Evolutionary conservation across 768 basidiomycete genomes (phyloP), one percentile per base, ranked within the genome.

Genomic region (Lactifluus echinatus): DNA sequence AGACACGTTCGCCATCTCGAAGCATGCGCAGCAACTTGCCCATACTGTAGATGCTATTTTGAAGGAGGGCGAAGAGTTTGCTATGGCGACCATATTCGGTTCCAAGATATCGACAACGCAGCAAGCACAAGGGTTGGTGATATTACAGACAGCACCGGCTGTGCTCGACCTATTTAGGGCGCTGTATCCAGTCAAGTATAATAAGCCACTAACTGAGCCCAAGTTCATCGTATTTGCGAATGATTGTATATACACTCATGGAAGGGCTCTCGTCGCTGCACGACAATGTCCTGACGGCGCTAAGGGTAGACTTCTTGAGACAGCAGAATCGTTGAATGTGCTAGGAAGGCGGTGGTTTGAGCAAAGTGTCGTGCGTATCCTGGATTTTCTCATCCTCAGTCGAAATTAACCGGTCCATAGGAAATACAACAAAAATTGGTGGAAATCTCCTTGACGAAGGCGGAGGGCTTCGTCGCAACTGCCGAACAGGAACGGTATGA

Each of bases 81-180:
- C 78, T 1, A 75, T 75, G 53, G 73, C 86, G 26, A 78, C 88
- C 54, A 61, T 74, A 29, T 60, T 71, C 28, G 49, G 57, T 52
- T 66, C 58, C 0, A 60, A 70, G 28, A 63, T 46, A 4, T 49
- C 61, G 11, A 11, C 53, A 6, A 47, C 53, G 19, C 52, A 61
- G 26, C 52, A 61, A 23, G 11, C 76, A 29, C 64, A 63, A 19
- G 85, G 87, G 10, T 73, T 70, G 2, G 71, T 84, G 21, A 74
- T 93, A 24, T 65, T 79, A 43, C 79, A 84, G 61, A 76, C 85
- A 1, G 78, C 85, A 17, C 73, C 81, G 2, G 77, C 84, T 17
- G 75, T 84, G 2, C 74, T 95, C 53, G 92, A 94, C 53, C 72
- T 96, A 8, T 88, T 84, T 70, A 79, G 87, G 43, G 89, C 89